Evolutionary conservation across 257 asterid species (phyloP).

Genomic region (Asclepias syriaca): DNA sequence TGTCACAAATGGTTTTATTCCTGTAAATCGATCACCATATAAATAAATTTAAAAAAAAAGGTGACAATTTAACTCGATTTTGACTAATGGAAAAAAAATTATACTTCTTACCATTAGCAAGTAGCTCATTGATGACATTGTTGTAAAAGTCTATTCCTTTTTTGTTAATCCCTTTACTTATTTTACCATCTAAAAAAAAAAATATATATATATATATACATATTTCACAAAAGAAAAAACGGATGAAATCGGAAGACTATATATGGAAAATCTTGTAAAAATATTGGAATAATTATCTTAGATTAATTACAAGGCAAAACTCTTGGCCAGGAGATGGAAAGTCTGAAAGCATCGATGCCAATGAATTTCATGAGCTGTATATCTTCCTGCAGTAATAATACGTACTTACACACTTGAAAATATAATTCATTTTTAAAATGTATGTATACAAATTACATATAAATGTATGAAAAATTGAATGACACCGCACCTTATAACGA

Average conservation of each 20-base stretch:
- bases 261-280: too few species aligned
- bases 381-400: conserved; percentile 16
- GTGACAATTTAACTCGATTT: too few species aligned
- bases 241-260: too few species aligned
- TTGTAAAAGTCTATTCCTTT: conserved; percentile 59
- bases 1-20: conserved; percentile 54
- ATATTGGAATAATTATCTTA: neutral
- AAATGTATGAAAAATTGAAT: too few species aligned
- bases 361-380: conserved; percentile 11
- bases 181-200: conserved; percentile 54
- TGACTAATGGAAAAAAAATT: neutral
- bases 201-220: too few species aligned
- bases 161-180: conserved; percentile 49
- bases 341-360: conserved; percentile 13
- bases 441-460: too few species aligned
- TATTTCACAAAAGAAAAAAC: too few species aligned
- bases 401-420: too few species aligned
- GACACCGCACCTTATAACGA: conserved; percentile 19
- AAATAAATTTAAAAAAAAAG: too few species aligned
- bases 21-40: conserved; percentile 10
- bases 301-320: conserved; percentile 15
- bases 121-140: conserved; percentile 46
- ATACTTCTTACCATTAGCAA: conserved; percentile 37
- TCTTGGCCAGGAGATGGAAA: conserved; percentile 23
- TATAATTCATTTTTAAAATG: too few species aligned